Conservation (phyloP, 2,329 filamentous ascomycete genomes). For the Pseudogymnoascus sp. region DNA sequence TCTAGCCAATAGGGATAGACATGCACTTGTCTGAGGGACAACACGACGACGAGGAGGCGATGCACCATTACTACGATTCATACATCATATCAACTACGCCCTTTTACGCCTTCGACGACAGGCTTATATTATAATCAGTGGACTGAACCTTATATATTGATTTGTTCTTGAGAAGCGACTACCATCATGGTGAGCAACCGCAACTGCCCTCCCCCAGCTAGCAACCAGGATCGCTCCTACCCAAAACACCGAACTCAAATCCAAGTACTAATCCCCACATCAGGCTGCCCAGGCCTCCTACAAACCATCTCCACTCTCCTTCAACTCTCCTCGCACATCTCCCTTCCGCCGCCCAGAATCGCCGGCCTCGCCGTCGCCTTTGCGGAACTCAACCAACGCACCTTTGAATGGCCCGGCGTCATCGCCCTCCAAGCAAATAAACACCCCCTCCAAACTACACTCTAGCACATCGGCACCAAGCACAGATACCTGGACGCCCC, state of each 20-base stretch:
- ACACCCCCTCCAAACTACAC: slow-evolving; percentile 34
- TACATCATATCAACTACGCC: slow-evolving; percentile 1
- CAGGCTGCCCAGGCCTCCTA: slow-evolving; percentile 50
- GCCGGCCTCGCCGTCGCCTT: slow-evolving; percentile 54
- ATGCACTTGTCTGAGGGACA: neutral
- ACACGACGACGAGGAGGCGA: neutral
- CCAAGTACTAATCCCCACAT: slow-evolving; percentile 11
- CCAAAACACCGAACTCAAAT: slow-evolving; percentile 5
- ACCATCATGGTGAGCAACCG: neutral
- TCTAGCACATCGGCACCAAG: slow-evolving; percentile 23
- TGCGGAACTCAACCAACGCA: slow-evolving; percentile 57
- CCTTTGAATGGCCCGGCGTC: slow-evolving; percentile 36
- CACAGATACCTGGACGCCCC: slow-evolving; percentile 23
- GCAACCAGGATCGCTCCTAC: slow-evolving; percentile 7
- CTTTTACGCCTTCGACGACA: slow-evolving; percentile 1
- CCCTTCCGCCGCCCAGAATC: slow-evolving; percentile 56
- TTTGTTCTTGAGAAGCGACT: slow-evolving; percentile 3
- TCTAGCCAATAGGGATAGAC: neutral
- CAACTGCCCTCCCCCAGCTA: neutral
- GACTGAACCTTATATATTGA: neutral
- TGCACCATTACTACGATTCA: neutral
- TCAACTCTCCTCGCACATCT: slow-evolving; percentile 60
- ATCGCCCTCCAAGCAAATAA: slow-evolving; percentile 35
- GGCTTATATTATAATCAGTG: neutral
- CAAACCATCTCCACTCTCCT: slow-evolving; percentile 64